These are phyloP conservation scores for Trichoderma guizhouense DNA, from an alignment of 2,329 filamentous ascomycete species.

Conservation along the genomic window DNA sequence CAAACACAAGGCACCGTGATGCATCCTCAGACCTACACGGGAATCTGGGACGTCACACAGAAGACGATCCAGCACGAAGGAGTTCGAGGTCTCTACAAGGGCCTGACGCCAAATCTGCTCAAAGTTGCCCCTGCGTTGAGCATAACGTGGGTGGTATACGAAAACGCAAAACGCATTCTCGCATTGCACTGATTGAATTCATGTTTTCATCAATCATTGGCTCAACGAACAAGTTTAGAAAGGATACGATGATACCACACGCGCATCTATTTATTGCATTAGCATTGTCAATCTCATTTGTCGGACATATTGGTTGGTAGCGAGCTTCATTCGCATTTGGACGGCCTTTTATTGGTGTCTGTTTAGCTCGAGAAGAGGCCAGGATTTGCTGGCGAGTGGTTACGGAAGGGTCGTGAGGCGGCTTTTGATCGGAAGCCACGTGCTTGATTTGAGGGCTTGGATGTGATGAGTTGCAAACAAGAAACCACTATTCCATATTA, in stretches of 20 bases:
- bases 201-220: background rate
- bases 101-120: conserved; percentile 87
- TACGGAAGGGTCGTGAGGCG: background rate
- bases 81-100: conserved; percentile 83
- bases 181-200: conserved; percentile 39
- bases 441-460: background rate
- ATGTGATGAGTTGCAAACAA: background rate
- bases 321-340: conserved; percentile 11
- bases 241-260: conserved; percentile 18
- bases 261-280: conserved; percentile 16
- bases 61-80: conserved; percentile 84
- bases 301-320: conserved; percentile 9
- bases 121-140: conserved; percentile 96
- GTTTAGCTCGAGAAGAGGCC: background rate
- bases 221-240: background rate
- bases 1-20: conserved; percentile 94
- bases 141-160: conserved; percentile 92
- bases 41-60: conserved; percentile 82
- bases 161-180: conserved; percentile 78
- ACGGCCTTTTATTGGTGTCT: background rate
- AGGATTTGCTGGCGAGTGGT: background rate
- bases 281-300: conserved; percentile 19
- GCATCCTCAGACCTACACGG: conserved; percentile 85
- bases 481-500: background rate
- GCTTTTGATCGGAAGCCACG: background rate